Percentiles rank a stretch among this genome's conserved stretches.
Evolutionary conservation across 257 asterid genomes (phyloP).

Genomic region (Ilex aquifolium): DNA sequence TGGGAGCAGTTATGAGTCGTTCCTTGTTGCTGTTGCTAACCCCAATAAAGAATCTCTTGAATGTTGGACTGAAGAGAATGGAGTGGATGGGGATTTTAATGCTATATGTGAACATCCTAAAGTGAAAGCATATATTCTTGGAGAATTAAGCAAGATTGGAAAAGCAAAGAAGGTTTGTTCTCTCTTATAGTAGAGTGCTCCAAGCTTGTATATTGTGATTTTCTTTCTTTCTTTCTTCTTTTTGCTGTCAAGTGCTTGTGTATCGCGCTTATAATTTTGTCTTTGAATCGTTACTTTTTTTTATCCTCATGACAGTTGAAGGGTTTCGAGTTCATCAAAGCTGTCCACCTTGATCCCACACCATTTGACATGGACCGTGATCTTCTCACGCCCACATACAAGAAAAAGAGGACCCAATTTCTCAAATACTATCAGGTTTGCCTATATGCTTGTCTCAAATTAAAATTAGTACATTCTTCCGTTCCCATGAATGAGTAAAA

Average conservation of each 20-base stretch:
- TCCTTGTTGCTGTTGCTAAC: conserved; percentile 72
- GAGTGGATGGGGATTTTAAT: conserved; percentile 33
- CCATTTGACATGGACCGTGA: conserved; percentile 88
- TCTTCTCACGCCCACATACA: conserved; percentile 73
- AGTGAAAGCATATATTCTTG: conserved; percentile 43
- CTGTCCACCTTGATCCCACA: conserved; percentile 47
- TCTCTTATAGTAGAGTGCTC: conserved; percentile 1
- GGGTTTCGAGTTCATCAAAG: conserved; percentile 77
- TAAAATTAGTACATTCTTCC: not conserved
- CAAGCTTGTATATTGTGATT: not conserved
- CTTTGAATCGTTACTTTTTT: not conserved
- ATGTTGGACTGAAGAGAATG: conserved; percentile 54
- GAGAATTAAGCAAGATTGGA: conserved; percentile 47
- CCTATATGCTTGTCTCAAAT: not conserved
- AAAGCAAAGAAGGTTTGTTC: conserved; percentile 62
- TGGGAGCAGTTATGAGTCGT: conserved; percentile 74
- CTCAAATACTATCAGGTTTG: conserved; percentile 64
- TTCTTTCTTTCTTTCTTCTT: not conserved
- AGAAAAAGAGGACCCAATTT: conserved; percentile 67
- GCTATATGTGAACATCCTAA: conserved; percentile 43
- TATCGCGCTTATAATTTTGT: not conserved
- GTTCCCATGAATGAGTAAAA: no score
- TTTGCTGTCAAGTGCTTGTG: not conserved
- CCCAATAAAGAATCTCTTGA: conserved; percentile 52
- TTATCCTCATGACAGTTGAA: conserved; percentile 39